Evolutionary conservation across 768 basidiomycete genomes (phyloP).

Genomic region (Trametes coccinea): DNA sequence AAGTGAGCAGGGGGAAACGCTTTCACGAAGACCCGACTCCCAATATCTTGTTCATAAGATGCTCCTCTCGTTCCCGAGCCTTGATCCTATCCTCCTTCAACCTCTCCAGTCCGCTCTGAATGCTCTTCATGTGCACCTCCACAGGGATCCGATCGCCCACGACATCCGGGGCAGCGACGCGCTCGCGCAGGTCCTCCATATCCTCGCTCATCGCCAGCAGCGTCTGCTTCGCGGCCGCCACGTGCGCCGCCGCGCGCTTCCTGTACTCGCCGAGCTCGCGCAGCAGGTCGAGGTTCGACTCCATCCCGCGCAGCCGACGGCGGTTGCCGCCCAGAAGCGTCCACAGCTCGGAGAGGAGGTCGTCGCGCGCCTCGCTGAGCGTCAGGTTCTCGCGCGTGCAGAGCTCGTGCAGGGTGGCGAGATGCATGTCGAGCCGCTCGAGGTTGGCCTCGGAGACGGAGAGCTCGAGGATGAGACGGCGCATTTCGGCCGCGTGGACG

Average conservation of each 20-base stretch:
- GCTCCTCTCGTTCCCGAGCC: constrained; percentile 49
- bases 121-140: constrained; percentile 76
- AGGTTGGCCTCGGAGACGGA: constrained; percentile 57
- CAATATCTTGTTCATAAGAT: constrained; percentile 30
- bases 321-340: constrained; percentile 65
- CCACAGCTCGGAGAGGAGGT: constrained; percentile 70
- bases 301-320: constrained; percentile 47
- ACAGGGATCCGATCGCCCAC: constrained; percentile 60
- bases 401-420: constrained; percentile 57
- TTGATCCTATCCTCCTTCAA: constrained; percentile 57
- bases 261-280: constrained; percentile 57
- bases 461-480: constrained; percentile 66
- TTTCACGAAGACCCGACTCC: constrained; percentile 4
- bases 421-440: constrained; percentile 60
- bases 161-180: constrained; percentile 68
- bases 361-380: constrained; percentile 45
- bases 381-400: constrained; percentile 57
- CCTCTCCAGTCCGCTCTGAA: constrained; percentile 60
- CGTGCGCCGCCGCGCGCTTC: constrained; percentile 61
- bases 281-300: constrained; percentile 54
- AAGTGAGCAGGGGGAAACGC: background rate
- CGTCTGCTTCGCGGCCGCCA: constrained; percentile 63
- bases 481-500: constrained; percentile 51
- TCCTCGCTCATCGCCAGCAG: constrained; percentile 67
- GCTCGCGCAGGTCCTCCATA: constrained; percentile 74